Base-by-base conservation (phyloP, 1,284 basidiomycete species). In the Ganoderma multipileum region DNA sequence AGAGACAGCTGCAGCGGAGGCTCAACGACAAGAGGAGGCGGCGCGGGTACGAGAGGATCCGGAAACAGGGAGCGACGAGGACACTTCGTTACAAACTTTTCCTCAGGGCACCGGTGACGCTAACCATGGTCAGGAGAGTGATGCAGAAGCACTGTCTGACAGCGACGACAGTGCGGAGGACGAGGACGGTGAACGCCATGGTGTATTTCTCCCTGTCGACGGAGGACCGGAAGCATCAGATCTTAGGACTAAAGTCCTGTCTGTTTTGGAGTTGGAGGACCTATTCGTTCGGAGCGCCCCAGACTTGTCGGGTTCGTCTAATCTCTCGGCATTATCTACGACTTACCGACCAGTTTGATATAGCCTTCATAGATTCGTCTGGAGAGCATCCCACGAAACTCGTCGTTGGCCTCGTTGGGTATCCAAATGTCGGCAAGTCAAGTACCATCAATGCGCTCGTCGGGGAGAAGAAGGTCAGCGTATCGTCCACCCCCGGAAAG, bases 351-450 rank as follows among this genome's bases (percentile, higher is more conserved):
- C 36, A 68, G 68, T 33, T 44, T 16, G 64, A 18, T 54, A 9
- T 74, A 95, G 95, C 82, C 42, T 96, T 96, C 75, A 82, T 85
- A 18, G 88, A 90, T 61, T 80, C 85, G 1, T 84, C 83, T n/a
- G 91, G 91, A 16, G 85, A 88, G 62, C 81, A 85, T 14, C 87
- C 89, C 0, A 80, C 85, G 33, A 96, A 91, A 79, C 86, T 98
- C 3, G 90, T 93, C 38, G 92, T 99, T 64, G 98, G 97, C 11
- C 90, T 99, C 28, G 96, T 99, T 59, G 97, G 98, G n/a, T 98
- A 98, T 78, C 97, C 97, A 0, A 99, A 99, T 78, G 97, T 99
- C 57, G 98, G 97, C 33, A 99, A 99, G 81, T 97, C 95, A 1
- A 96, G 93, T 71, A 91, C 98, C 11, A 99, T 99, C 80, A 99